Base-by-base conservation (phyloP, 495 filamentous ascomycete species). In the Patellaria atrata region DNA sequence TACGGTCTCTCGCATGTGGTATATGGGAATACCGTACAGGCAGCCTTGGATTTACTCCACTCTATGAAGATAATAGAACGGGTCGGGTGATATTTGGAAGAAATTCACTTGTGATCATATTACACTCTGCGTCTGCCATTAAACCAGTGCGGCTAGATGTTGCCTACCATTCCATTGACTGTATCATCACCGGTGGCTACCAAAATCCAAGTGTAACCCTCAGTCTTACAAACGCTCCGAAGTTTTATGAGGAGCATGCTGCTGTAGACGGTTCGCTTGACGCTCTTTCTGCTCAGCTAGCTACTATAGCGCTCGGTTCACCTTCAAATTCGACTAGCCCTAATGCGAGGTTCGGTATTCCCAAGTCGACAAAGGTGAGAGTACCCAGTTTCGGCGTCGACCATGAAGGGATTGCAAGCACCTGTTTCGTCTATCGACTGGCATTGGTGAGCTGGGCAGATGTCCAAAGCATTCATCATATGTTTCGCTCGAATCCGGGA, bases 41-140 rank as follows among this genome's bases (percentile, higher is more conserved):
- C n/a, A n/a, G n/a, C n/a, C 38, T 51, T 15, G 33, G 26, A 15
- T 51, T 48, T 23, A 22, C 22, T 9, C 29, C 19, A 8, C 31
- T 51, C 28, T 54, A 22, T 21, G 5, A 22, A 14, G 33, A 43
- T 15, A 6, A 3, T 1, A 30, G 35, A 17, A 13, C 13, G 3
- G 51, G 47, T n/a, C 35, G 5, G 12, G 21, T 54, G 14, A 41
- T 23, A 3, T 41, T 54, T 29, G 51, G 47, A 5, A 23, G 32
- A 1, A 42, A 36, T 13, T 32, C 37, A 13, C 37, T 43, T 12
- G 29, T 38, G 10, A 34, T 54, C 3, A 18, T 45, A 2, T 40
- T 53, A 1, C 23, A 25, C 5, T 12, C 22, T 6, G n/a, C 12
- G 10, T 14, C 15, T 2, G 4, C 28, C 2, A 5, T 35, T 5